A percentile compares a stretch with the other conserved stretches of the same genome.
These are phyloP conservation scores for Peterozyma xylosa DNA, from an alignment of 805 yeast species.

Conservation along the genomic window DNA sequence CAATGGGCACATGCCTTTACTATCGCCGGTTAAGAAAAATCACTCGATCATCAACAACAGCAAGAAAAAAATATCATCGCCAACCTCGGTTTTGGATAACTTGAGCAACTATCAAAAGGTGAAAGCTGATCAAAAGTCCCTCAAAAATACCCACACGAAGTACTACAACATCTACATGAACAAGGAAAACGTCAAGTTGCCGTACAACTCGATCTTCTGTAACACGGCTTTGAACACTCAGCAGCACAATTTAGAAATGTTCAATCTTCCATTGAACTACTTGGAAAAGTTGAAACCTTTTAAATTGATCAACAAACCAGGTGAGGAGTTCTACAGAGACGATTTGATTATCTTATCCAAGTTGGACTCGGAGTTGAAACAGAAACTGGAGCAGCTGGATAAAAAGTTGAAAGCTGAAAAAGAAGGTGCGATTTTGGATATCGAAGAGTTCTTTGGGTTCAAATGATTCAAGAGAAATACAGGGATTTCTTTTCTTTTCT, in stretches of 20 bases:
- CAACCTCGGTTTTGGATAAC: conserved; percentile 18
- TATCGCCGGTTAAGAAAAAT: conserved; percentile 20
- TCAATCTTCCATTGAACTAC: conserved; percentile 22
- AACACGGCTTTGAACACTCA: conserved; percentile 24
- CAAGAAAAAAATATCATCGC: conserved; percentile 2
- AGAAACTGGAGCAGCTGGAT: conserved; percentile 12
- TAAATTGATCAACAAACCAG: conserved; percentile 16
- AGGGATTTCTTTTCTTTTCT: conserved; percentile 1
- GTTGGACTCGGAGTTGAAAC: conserved; percentile 19
- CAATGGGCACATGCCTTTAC: conserved; percentile 20
- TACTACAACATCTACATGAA: conserved; percentile 20
- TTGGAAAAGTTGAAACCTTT: conserved; percentile 17
- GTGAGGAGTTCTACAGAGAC: conserved; percentile 23
- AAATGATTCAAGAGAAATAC: too few relatives aligned
- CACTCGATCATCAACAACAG: conserved; percentile 11
- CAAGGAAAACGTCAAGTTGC: conserved; percentile 14
- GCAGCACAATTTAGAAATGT: conserved; percentile 24
- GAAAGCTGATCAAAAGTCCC: conserved; percentile 9
- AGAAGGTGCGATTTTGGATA: conserved; percentile 17
- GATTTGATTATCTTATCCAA: conserved; percentile 23
- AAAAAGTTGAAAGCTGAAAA: conserved; percentile 12
- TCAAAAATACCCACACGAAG: conserved; percentile 1
- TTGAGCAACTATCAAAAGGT: conserved; percentile 17
- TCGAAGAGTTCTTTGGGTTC: conserved; percentile 22
- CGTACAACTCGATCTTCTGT: conserved; percentile 21